Evolutionary conservation across 2,329 filamentous ascomycete genomes (phyloP).

Genomic region (Penicillium janthinellum): DNA sequence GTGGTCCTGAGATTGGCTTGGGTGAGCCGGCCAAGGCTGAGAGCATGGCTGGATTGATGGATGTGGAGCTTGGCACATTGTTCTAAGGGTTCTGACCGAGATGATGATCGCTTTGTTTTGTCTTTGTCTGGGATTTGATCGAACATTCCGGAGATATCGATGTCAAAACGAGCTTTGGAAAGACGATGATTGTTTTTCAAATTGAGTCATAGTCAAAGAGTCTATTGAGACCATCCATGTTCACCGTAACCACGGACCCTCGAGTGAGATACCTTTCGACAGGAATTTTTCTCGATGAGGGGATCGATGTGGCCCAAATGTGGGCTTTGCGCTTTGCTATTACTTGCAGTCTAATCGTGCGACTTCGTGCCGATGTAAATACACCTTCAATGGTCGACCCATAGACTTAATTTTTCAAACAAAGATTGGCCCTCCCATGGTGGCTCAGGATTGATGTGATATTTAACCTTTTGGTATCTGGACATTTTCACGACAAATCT

Average conservation of each 20-base stretch:
- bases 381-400: neutral
- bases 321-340: too few relatives aligned
- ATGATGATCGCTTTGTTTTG: neutral
- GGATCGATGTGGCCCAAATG: neutral
- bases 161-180: neutral
- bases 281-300: neutral
- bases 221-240: too few relatives aligned
- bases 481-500: conserved; percentile 5
- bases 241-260: neutral
- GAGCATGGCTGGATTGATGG: conserved; percentile 17
- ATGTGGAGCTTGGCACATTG: conserved; percentile 32
- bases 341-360: too few relatives aligned
- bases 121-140: neutral
- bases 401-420: neutral
- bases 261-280: neutral
- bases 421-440: neutral
- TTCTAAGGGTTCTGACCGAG: conserved; percentile 20
- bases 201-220: neutral
- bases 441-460: neutral
- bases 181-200: neutral
- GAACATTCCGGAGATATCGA: neutral
- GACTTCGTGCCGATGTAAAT: neutral
- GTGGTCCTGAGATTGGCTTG: neutral
- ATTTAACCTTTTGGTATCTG: conserved; percentile 5
- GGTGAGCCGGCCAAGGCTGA: neutral